Evolutionary conservation across 2,329 filamentous ascomycete species (phyloP), one percentile per base, ranked within the genome.

Genomic region (Remersonia thermophila): DNA sequence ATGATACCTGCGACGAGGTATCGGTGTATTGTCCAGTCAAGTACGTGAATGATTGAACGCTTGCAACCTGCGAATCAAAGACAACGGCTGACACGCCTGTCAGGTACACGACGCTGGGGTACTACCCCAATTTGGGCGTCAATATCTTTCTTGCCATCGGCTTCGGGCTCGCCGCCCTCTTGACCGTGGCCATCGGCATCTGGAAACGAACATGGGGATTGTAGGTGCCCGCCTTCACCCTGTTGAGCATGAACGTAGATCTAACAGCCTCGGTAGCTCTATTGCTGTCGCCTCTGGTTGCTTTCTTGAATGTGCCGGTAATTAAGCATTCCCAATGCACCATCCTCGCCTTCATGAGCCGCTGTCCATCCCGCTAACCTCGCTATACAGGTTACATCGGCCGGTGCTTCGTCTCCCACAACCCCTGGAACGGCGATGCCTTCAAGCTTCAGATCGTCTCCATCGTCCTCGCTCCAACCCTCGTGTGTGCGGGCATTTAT

Each of bases 401-500:
- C 25, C 67, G 73, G 35, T 55, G 64, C 14, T 54, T 65, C 18
- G 61, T 77, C 32, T 53, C 65, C 50, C 26, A 50, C 14, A 71
- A 73, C 54, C 69, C 72, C 6, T 79, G 69, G 66, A 56, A 69
- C 51, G 46, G 57, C 11, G 43, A 55, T 35, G 63, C 66, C 40
- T 77, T 77, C 58, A 56, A 75, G 52, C 63, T 69, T 33, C 71
- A 77, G 43, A 74, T 77, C 51, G 66, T 65, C 56, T 60, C 64
- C 54, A 71, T 75, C 55, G 66, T 74, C 55, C 62, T 74, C 39
- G 69, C 61, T 15, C 71, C 71, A 2, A 72, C 73, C 20, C 63
- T 79, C 42, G 62, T 77, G 55, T 75, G 72, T 55, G 70, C 73
- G 46, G 66, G 65, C 49, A 69, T 79, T 53, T 80, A 80, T 57